Evolutionary conservation across 2,329 filamentous ascomycete genomes (phyloP).

Genomic region (Aspergillus cejpii): DNA sequence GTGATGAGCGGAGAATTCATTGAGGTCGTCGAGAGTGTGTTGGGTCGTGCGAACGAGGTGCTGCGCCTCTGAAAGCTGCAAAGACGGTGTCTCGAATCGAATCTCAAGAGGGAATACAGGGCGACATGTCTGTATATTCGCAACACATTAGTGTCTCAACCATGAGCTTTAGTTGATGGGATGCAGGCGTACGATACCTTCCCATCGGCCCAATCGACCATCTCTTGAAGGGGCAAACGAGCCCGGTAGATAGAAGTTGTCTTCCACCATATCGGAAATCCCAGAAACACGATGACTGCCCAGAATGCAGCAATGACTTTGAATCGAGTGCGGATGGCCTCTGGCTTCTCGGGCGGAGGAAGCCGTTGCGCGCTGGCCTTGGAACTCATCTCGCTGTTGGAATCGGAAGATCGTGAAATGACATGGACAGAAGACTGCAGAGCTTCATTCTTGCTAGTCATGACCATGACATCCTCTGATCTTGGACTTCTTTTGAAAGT

Average conservation of each 20-base stretch:
- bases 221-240: conserved; percentile 70
- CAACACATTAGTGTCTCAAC: conserved; percentile 2
- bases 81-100: conserved; percentile 61
- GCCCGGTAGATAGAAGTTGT: conserved; percentile 91
- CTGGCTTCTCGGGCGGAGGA: conserved; percentile 71
- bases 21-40: conserved; percentile 75
- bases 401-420: conserved; percentile 7
- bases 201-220: conserved; percentile 88
- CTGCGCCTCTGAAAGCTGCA: conserved; percentile 62
- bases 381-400: conserved; percentile 17
- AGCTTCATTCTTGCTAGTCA: conserved; percentile 33
- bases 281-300: conserved; percentile 73
- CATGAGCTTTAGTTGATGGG: neutral
- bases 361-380: conserved; percentile 30
- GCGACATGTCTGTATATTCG: conserved; percentile 62
- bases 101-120: conserved; percentile 84
- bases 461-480: conserved; percentile 32
- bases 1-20: conserved; percentile 79
- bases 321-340: conserved; percentile 62
- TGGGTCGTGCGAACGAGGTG: conserved; percentile 74
- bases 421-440: conserved; percentile 22
- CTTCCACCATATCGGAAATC: conserved; percentile 90
- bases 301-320: conserved; percentile 83
- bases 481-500: neutral
- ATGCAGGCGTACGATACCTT: conserved; percentile 52